phyloP scores from a whole-genome alignment of 2,329 filamentous ascomycete species.

The Xylariaceae sp. region DNA sequence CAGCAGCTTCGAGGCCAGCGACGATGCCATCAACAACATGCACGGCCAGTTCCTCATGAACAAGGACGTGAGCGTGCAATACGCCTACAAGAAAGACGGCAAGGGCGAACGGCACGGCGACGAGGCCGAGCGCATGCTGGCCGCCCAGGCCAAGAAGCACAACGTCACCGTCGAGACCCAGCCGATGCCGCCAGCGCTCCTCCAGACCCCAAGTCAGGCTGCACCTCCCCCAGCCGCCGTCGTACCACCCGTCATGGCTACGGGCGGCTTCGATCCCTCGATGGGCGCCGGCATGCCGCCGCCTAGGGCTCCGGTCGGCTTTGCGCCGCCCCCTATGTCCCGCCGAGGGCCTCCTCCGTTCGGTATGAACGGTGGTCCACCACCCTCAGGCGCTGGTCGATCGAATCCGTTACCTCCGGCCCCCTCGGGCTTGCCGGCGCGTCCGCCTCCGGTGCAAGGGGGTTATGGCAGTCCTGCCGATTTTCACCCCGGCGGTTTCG shows the following conservation, averaged over 20 bases:
- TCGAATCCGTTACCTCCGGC: conserved; percentile 45
- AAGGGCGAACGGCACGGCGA: conserved; percentile 96
- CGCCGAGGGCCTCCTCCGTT: conserved; percentile 26
- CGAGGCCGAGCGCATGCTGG: conserved; percentile 83
- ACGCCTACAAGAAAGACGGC: conserved; percentile 98
- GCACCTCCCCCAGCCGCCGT: conserved; percentile 16
- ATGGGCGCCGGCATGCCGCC: conserved; percentile 28
- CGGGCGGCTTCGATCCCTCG: conserved; percentile 18
- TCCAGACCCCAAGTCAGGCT: conserved; percentile 33
- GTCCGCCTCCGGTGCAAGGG: conserved; percentile 61
- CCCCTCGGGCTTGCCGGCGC: conserved; percentile 51
- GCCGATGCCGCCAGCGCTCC: conserved; percentile 66
- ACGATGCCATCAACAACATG: conserved; percentile 86
- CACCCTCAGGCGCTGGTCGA: conserved; percentile 21
- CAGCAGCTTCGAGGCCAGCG: conserved; percentile 85
- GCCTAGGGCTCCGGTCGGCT: conserved; percentile 31
- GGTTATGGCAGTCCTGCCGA: conserved; percentile 60
- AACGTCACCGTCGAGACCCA: conserved; percentile 80
- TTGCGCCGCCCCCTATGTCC: conserved; percentile 19
- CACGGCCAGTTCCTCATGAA: conserved; percentile 95
- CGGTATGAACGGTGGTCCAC: conserved; percentile 32
- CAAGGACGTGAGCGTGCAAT: conserved; percentile 93
- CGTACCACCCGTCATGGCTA: conserved; percentile 20
- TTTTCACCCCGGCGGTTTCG: conserved; percentile 39
- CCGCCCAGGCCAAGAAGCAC: conserved; percentile 86